Percentiles rank a stretch among this genome's conserved stretches.
Evolutionary conservation across 2,329 filamentous ascomycete genomes (phyloP).

Genomic region (Penicillium hordei): DNA sequence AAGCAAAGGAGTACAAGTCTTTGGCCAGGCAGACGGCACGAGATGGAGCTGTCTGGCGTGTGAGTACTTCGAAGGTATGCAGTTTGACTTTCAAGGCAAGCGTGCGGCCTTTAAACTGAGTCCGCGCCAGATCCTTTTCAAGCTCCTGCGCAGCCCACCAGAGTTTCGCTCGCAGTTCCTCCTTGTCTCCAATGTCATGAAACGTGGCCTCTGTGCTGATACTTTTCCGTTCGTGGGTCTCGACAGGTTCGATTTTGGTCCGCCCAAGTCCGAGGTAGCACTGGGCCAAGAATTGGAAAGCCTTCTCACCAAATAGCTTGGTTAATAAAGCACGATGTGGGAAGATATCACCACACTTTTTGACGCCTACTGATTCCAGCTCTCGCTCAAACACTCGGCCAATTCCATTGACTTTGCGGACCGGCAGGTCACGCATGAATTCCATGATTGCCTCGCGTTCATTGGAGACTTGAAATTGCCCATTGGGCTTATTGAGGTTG

Average conservation of each 20-base stretch:
- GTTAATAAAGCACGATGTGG: slow-evolving; percentile 69
- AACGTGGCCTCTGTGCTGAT: slow-evolving; percentile 95
- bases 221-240: slow-evolving; percentile 88
- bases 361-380: slow-evolving; percentile 80
- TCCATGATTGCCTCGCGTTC: slow-evolving; percentile 73
- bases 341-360: slow-evolving; percentile 86
- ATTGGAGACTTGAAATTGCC: slow-evolving; percentile 74
- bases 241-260: slow-evolving; percentile 79
- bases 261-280: slow-evolving; percentile 84
- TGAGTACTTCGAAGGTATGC: slow-evolving; percentile 89
- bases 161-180: slow-evolving; percentile 72
- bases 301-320: slow-evolving; percentile 86
- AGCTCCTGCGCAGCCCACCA: slow-evolving; percentile 79
- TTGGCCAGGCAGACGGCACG: slow-evolving; percentile 71
- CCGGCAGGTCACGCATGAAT: slow-evolving; percentile 81
- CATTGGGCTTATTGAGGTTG: slow-evolving; percentile 95
- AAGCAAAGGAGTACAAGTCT: slow-evolving; percentile 76
- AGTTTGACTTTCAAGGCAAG: slow-evolving; percentile 90
- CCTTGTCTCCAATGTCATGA: slow-evolving; percentile 69
- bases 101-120: slow-evolving; percentile 85
- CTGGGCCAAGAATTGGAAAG: slow-evolving; percentile 79
- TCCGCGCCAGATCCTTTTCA: slow-evolving; percentile 77
- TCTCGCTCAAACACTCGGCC: slow-evolving; percentile 91
- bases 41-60: slow-evolving; percentile 73
- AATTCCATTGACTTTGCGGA: slow-evolving; percentile 92